Base-by-base conservation (phyloP, 768 basidiomycete species). In the Myochromella boudieri region DNA sequence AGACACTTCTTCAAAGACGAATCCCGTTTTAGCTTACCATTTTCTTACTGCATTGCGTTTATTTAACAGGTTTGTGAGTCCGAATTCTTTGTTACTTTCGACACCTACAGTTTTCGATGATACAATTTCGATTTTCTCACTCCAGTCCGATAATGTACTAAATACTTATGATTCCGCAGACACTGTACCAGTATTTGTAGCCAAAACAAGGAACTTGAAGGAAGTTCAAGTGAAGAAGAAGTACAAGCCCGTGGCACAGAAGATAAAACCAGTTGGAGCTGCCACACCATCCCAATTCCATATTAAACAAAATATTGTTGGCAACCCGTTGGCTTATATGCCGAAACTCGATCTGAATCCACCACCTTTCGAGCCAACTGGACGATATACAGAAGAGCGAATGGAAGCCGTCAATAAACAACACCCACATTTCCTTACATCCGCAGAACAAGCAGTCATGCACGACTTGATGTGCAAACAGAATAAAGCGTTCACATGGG, bases 401-500 rank as follows among this genome's bases (percentile, higher is more conserved):
- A 46, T 29, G 24, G 37, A 46, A 12, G n/a, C n/a, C n/a, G n/a
- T n/a, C n/a, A n/a, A n/a, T n/a, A n/a, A n/a, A n/a, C n/a, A n/a
- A n/a, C n/a, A n/a, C n/a, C n/a, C 28, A 8, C 8, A 14, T 29
- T 74, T 74, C 42, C 59, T 76, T 0, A 62, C 44, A 56, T 52
- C 57, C 0, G 64, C 66, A 17, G 70, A 74, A 36, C 48, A 49
- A 3, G 57, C 56, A 6, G 46, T 74, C 3, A 20, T 66, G 1
- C 60, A 70, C 24, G 56, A 69, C n/a, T 39, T 71, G 2, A 55
- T 75, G 45, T 52, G 42, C 17, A 17, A 45, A 12, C 63, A 71
- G 3, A 54, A 74, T 21, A 7, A 51, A 0, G 69, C 48, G 0
- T 68, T 78, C 25, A 69, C 74, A 0, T 78, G 69, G 71, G 47